Percentiles rank a stretch among this genome's conserved stretches.
Evolutionary conservation across 2,329 filamentous ascomycete genomes (phyloP).

Genomic region (Colletotrichum musae): DNA sequence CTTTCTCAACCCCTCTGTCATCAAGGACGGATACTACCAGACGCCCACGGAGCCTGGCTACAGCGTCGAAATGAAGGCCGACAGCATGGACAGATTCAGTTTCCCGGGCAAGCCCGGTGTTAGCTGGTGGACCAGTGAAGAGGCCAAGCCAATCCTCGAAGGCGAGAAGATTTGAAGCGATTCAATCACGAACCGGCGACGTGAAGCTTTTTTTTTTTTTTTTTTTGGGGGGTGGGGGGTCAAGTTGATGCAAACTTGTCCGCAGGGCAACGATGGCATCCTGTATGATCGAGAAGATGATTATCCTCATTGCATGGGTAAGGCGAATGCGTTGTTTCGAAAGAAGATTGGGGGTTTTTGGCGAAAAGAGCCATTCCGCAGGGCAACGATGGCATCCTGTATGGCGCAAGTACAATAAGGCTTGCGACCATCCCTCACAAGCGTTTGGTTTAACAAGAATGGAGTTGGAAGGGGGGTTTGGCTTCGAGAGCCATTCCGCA

Average conservation of each 20-base stretch:
- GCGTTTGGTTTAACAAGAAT: slow-evolving; percentile 24
- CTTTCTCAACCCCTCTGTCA: slow-evolving; percentile 85
- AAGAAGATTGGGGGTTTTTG: slow-evolving; percentile 32
- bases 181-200: not conserved
- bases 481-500: slow-evolving; percentile 37
- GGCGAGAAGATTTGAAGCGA: slow-evolving; percentile 65
- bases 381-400: slow-evolving; percentile 43
- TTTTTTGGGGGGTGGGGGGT: slow-evolving; percentile 22
- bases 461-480: slow-evolving; percentile 29
- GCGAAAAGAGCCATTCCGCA: slow-evolving; percentile 38
- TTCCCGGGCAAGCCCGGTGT: slow-evolving; percentile 84
- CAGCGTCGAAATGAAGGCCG: slow-evolving; percentile 93
- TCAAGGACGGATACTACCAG: slow-evolving; percentile 89
- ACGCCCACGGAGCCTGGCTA: slow-evolving; percentile 89
- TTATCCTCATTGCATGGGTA: slow-evolving; percentile 25
- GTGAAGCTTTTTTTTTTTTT: not conserved
- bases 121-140: slow-evolving; percentile 88
- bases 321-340: slow-evolving; percentile 4
- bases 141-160: slow-evolving; percentile 82
- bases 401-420: slow-evolving; percentile 14
- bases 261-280: slow-evolving; percentile 49
- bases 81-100: slow-evolving; percentile 84
- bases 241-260: slow-evolving; percentile 43
- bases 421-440: slow-evolving; percentile 33
- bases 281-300: slow-evolving; percentile 38